Percentiles rank a stretch among this genome's conserved stretches.
Conservation (phyloP, 2,329 filamentous ascomycete species). For the Penicillium glabrum region DNA sequence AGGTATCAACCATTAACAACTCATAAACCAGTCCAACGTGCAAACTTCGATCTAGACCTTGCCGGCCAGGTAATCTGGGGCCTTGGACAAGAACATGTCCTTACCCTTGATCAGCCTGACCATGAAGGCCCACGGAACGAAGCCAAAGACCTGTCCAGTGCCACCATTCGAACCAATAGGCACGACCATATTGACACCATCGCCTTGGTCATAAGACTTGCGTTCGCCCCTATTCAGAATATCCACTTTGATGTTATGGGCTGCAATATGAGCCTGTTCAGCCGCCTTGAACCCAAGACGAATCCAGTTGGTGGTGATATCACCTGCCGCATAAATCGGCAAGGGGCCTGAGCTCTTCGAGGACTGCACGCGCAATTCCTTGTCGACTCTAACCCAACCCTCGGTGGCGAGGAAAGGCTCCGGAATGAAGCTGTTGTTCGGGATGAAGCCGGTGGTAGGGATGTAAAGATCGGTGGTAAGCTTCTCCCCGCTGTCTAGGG, state of each 20-base stretch:
- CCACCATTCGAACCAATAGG: constrained; percentile 28
- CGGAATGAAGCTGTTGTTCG: constrained; percentile 56
- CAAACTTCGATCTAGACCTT: constrained; percentile 6
- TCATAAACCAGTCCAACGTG: not conserved
- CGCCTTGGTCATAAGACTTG: constrained; percentile 23
- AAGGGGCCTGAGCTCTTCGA: constrained; percentile 4
- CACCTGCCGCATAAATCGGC: constrained; percentile 32
- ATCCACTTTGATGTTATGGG: constrained; percentile 28
- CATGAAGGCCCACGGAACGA: constrained; percentile 40
- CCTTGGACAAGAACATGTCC: constrained; percentile 40
- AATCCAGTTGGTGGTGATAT: constrained; percentile 30
- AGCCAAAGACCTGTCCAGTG: constrained; percentile 36
- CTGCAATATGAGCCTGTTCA: constrained; percentile 27
- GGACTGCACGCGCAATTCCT: constrained; percentile 26
- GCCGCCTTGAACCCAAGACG: constrained; percentile 27
- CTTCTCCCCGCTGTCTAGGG: constrained; percentile 48
- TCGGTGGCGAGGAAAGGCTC: constrained; percentile 43
- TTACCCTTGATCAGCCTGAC: constrained; percentile 46
- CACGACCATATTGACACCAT: constrained; percentile 29
- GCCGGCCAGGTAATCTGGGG: constrained; percentile 11
- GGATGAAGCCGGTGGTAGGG: constrained; percentile 51
- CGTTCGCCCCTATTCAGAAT: constrained; percentile 20
- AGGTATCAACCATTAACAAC: not conserved
- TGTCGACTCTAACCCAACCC: constrained; percentile 53
- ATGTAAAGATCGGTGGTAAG: constrained; percentile 55